Base-by-base conservation (phyloP, 148 eudicot species). In the Suaeda aralocaspica region DNA sequence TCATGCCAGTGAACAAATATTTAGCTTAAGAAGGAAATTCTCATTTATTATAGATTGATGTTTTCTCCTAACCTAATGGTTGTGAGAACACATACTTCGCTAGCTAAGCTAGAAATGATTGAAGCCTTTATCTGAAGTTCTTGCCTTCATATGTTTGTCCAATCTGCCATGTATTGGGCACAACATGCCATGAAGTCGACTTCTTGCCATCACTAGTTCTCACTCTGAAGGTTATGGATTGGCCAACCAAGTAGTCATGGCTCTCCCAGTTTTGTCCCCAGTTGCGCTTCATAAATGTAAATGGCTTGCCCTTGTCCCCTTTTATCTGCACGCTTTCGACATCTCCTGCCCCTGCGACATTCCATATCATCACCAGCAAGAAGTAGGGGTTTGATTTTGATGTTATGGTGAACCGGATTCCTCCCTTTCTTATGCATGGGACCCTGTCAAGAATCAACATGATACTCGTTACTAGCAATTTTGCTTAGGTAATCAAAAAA, bases 321-420 rank as follows among this genome's bases (percentile, higher is more conserved):
- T 81, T 86, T 44, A 92, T 71, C 77, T 58, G 21, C 24, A 92
- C 79, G n/a, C 58, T 25, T 10, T 68, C 51, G 2, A 92, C 80
- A 44, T 86, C 89, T 6, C 97, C 96, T 6, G 96, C 89, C 3
- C 93, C 93, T 9, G 83, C 97, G 0, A 92, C 97, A 39, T 92
- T 92, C 64, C 80, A 81, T 18, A 92, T 79, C 68, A 81, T 34
- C 33, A 92, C 84, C 64, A 82, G 16, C 16, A 74, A 65, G 79
- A 83, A 92, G 53, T 81, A 82, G 0, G 85, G 82, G 72, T 83
- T 86, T 19, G 96, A 89, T 0, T 67, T 69, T 6, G 72, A 15
- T 0, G 78, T 79, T 61, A 92, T 79, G 0, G 86, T 84, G 82
- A 87, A 92, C 21, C 78, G 72, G 7, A 89, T 82, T n/a, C 97